Percentiles rank a stretch among this genome's conserved stretches.
Evolutionary conservation across 2,329 filamentous ascomycete genomes (phyloP).

Genomic region (Xylogone sp.): DNA sequence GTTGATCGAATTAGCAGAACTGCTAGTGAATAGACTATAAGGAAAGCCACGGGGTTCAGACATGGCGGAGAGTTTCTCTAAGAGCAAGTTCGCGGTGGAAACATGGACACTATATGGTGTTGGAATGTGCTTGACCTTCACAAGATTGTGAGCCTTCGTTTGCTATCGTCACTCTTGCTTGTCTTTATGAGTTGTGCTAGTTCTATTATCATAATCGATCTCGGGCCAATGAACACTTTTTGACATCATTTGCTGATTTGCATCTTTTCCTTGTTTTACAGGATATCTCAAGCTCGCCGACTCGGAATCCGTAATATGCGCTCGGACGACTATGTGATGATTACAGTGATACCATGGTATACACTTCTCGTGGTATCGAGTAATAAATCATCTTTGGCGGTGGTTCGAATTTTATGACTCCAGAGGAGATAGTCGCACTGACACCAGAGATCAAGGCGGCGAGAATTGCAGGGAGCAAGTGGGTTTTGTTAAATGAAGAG

Average conservation of each 20-base stretch:
- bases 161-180: background rate
- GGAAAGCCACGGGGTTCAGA: no score
- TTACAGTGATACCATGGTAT: slow-evolving; percentile 39
- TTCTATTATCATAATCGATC: no score
- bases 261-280: no score
- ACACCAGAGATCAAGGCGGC: slow-evolving; percentile 32
- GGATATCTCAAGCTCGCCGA: slow-evolving; percentile 21
- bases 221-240: no score
- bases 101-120: slow-evolving; percentile 17
- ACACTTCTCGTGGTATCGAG: slow-evolving; percentile 41
- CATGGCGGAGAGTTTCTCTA: background rate
- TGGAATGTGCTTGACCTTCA: slow-evolving; percentile 13
- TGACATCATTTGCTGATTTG: no score
- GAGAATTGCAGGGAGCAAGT: slow-evolving; percentile 41
- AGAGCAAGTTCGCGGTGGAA: slow-evolving; percentile 11
- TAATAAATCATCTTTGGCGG: slow-evolving; percentile 41
- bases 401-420: slow-evolving; percentile 43
- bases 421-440: slow-evolving; percentile 33
- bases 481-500: slow-evolving; percentile 45
- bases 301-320: slow-evolving; percentile 36
- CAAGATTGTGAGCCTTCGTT: slow-evolving; percentile 13
- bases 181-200: no score
- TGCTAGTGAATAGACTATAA: no score
- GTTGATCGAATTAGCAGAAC: no score
- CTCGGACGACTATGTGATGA: slow-evolving; percentile 41